A percentile compares a stretch with the other conserved stretches of the same genome.
These are phyloP conservation scores for Stereum hirsutum DNA, from an alignment of 1,284 basidiomycete species.

Conservation along the genomic window DNA sequence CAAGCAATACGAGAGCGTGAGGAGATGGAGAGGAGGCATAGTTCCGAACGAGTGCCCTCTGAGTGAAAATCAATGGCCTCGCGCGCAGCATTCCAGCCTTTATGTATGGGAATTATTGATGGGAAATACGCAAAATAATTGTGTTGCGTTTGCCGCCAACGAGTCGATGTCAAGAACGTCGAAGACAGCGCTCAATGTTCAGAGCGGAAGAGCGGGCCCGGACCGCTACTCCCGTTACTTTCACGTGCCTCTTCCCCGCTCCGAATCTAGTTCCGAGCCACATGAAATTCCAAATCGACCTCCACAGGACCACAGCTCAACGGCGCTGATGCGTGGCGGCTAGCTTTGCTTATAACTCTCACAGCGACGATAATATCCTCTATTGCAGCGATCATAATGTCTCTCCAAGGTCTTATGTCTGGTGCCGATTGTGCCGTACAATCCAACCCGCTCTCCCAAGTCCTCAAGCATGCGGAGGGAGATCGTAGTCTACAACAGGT, in stretches of 20 bases:
- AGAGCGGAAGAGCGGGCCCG: too few species aligned
- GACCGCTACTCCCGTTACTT: too few species aligned
- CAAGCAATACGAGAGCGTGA: slow-evolving; percentile 80
- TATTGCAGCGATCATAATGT: slow-evolving; percentile 34
- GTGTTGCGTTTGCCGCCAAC: too few species aligned
- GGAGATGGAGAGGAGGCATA: slow-evolving; percentile 51
- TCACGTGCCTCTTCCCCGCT: not conserved
- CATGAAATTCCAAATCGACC: too few species aligned
- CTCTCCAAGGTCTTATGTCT: slow-evolving; percentile 74
- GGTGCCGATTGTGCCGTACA: slow-evolving; percentile 86
- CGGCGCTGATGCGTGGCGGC: slow-evolving; percentile 5
- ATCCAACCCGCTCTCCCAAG: slow-evolving; percentile 83
- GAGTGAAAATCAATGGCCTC: slow-evolving; percentile 17
- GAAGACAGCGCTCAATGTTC: too few species aligned
- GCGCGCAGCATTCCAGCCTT: slow-evolving; percentile 25
- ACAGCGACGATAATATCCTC: not conserved
- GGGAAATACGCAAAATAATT: too few species aligned
- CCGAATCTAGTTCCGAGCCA: too few species aligned
- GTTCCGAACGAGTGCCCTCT: slow-evolving; percentile 27
- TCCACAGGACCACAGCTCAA: not conserved
- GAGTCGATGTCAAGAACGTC: too few species aligned
- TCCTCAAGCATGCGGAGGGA: slow-evolving; percentile 86
- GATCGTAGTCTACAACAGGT: slow-evolving; percentile 87
- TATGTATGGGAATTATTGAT: not conserved
- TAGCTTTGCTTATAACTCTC: too few species aligned